Conservation (phyloP, 139 green algal genomes). For the Chlorella vulgaris region DNA sequence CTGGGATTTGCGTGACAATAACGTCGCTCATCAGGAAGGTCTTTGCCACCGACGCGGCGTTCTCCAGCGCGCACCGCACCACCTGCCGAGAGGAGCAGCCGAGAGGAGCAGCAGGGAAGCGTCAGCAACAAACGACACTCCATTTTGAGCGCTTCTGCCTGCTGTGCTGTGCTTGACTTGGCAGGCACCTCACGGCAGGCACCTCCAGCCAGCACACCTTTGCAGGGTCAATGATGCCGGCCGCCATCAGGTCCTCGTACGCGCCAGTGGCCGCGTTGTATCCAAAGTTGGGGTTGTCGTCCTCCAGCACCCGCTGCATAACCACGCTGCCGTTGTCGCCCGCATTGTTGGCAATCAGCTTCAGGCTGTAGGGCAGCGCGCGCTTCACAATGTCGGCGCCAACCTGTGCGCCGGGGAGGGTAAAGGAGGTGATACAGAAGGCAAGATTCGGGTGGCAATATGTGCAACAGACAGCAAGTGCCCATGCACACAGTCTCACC, state of each 20-base stretch:
- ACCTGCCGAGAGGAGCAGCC: too few relatives aligned
- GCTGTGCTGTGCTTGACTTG: too few relatives aligned
- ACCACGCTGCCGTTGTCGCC: conserved; percentile 97
- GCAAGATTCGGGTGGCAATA: not conserved
- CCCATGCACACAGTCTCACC: too few relatives aligned
- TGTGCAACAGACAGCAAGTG: too few relatives aligned
- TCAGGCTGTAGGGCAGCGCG: conserved; percentile 91
- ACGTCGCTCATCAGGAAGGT: conserved; percentile 98
- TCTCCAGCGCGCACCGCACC: conserved; percentile 94
- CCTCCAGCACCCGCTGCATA: conserved; percentile 93
- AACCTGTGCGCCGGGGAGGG: conserved; percentile 49
- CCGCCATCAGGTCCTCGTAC: conserved; percentile 95
- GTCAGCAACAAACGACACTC: too few relatives aligned
- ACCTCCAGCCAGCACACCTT: conserved; percentile 90
- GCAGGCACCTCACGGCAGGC: too few relatives aligned
- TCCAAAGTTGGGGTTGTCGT: conserved; percentile 94
- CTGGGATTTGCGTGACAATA: conserved; percentile 86
- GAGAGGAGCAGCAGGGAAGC: too few relatives aligned
- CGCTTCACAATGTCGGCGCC: conserved; percentile 97
- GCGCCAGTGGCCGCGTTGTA: conserved; percentile 95
- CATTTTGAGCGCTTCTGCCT: too few relatives aligned
- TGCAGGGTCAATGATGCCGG: conserved; percentile 98
- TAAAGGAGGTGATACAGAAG: not conserved
- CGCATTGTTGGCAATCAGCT: conserved; percentile 97
- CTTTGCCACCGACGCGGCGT: conserved; percentile 93